Percentiles rank a stretch among this genome's conserved stretches.
Conservation (phyloP, 768 basidiomycete species). For the Neoboletus subvelutipes region DNA sequence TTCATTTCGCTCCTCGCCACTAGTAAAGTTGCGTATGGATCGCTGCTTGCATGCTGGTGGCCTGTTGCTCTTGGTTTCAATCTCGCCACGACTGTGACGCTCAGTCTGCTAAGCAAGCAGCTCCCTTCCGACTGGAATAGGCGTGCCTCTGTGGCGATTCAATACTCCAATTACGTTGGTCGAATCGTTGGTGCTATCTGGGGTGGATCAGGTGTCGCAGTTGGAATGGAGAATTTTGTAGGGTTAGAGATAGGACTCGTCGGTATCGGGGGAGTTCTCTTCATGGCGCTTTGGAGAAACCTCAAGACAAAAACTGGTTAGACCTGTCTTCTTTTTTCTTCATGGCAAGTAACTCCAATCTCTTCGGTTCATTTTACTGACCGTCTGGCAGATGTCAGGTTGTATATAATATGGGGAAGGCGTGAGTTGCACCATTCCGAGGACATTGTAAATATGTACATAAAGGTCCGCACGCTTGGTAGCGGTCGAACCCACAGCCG, state of each 20-base stretch:
- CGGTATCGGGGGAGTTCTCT: slow-evolving; percentile 55
- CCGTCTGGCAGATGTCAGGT: not conserved
- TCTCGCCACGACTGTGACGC: slow-evolving; percentile 65
- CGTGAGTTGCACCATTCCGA: not conserved
- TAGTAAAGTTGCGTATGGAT: slow-evolving; percentile 44
- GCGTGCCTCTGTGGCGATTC: slow-evolving; percentile 52
- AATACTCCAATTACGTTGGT: slow-evolving; percentile 67
- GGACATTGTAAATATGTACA: not conserved
- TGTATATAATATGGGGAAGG: not conserved
- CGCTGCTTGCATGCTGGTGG: slow-evolving; percentile 43
- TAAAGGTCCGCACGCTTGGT: not conserved
- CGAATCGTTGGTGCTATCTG: slow-evolving; percentile 64
- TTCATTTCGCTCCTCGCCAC: slow-evolving; percentile 47
- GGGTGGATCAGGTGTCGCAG: slow-evolving; percentile 58
- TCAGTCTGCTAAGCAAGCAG: slow-evolving; percentile 67
- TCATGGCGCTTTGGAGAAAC: slow-evolving; percentile 52
- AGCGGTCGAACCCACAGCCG: not conserved
- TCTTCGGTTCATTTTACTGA: not conserved
- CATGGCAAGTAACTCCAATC: not conserved
- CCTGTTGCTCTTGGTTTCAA: slow-evolving; percentile 71
- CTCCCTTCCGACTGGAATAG: slow-evolving; percentile 62
- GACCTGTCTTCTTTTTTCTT: not conserved
- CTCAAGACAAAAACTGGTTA: not conserved
- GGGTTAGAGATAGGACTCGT: slow-evolving; percentile 61
- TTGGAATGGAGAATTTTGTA: slow-evolving; percentile 59